A percentile compares a stretch with the other conserved stretches of the same genome.
These are phyloP conservation scores for Viola odorata DNA, from an alignment of 345 rosid species.

Conservation along the genomic window DNA sequence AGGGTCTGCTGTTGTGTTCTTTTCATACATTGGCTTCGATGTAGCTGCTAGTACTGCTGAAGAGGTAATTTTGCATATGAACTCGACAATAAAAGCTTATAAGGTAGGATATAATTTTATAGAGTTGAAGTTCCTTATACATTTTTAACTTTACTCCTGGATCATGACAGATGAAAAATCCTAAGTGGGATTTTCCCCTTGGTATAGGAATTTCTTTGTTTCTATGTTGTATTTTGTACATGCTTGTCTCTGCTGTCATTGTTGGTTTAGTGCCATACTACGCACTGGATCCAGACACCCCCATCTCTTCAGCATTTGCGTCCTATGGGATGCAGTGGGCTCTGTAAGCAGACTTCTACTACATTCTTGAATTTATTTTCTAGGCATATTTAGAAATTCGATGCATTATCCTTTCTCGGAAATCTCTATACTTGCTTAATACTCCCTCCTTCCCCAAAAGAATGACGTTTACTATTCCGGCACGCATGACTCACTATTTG, in stretches of 20 bases:
- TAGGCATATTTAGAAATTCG: too few species aligned
- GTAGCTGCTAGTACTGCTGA: slow-evolving; percentile 64
- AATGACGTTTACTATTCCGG: too few species aligned
- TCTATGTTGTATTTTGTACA: slow-evolving; percentile 54
- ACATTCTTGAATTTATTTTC: too few species aligned
- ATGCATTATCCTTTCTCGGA: too few species aligned
- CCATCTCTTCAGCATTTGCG: slow-evolving; percentile 69
- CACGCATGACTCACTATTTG: too few species aligned
- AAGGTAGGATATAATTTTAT: not conserved
- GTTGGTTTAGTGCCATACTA: slow-evolving; percentile 68
- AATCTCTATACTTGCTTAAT: too few species aligned
- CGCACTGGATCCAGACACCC: slow-evolving; percentile 57
- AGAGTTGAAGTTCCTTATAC: not conserved
- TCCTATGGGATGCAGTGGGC: slow-evolving; percentile 75
- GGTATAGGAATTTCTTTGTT: slow-evolving; percentile 61
- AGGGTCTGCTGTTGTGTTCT: slow-evolving; percentile 59
- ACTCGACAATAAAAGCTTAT: not conserved
- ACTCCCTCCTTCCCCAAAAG: too few species aligned
- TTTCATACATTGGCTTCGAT: slow-evolving; percentile 67
- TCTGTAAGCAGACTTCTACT: slow-evolving; percentile 36
- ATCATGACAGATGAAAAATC: slow-evolving; percentile 46
- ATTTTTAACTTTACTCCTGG: not conserved
- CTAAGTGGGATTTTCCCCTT: slow-evolving; percentile 57
- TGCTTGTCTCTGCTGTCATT: slow-evolving; percentile 60
- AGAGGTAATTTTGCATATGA: slow-evolving; percentile 34